Base-by-base conservation (phyloP, 495 filamentous ascomycete species). In the Massariosphaeria phaeospora region DNA sequence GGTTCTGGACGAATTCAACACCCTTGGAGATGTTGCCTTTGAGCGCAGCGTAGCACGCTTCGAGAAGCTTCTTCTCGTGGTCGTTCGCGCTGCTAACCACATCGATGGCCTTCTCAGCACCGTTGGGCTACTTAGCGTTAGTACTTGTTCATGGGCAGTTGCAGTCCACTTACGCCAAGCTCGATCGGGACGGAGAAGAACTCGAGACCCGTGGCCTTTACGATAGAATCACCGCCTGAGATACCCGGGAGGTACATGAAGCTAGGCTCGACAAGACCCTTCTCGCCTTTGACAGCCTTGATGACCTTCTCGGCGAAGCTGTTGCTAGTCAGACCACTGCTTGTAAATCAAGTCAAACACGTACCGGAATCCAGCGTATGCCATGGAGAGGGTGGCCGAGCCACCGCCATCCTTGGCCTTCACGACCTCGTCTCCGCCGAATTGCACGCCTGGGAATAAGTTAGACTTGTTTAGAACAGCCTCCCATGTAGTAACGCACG, bases 351-450 rank as follows among this genome's bases (percentile, higher is more conserved):
- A 15, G 13, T 1, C n/a, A 52, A 25, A 42, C 57, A 56, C 52
- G 18, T 70, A 93, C 86, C 90, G 82, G 79, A 82, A 97, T 58
- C 94, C 93, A 63, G 93, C 93, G 68, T 86, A 96, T 49, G 93
- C 93, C 93, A 98, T 98, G 59, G 89, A 95, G 27, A 97, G 81
- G 52, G 93, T 98, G 59, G 93, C 93, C 33, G 91, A 96, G 57
- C 93, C 93, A 67, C 84, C 80, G 63, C 93, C 93, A 52, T 91
- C 88, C 85, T 98, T 98, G 67, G 93, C 93, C 77, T 93, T 83
- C 67, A 97, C 93, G 63, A 98, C 93, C 77, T 98, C 93, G 66
- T 98, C 93, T 72, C 93, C 93, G 67, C 94, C 94, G 64, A 95
- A 97, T 72, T 98, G 93, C 33, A 97, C 90, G 65, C 84, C 84